Evolutionary conservation across 2,329 filamentous ascomycete species (phyloP), one percentile per base, ranked within the genome.

Genomic region (Botrytis paeoniae): DNA sequence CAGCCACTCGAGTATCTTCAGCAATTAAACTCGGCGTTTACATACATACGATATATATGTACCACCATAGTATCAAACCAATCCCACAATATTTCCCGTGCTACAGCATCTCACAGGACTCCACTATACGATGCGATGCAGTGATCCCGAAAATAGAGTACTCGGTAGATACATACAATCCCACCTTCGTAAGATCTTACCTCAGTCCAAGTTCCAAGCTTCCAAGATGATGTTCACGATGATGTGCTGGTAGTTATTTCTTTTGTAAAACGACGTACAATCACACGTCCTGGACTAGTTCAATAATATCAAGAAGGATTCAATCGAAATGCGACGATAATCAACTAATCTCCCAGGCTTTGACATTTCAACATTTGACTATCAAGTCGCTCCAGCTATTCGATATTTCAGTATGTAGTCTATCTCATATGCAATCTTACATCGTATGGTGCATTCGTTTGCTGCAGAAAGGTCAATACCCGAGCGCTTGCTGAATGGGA

Each of bases 21-120:
- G 37, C 35, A 69, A 69, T 69, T 69, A 69, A 57, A 41, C 65
- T 69, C 48, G 65, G 65, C 65, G 65, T 69, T 57, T 69, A 69
- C 37, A 69, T 57, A 69, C 65, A 69, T 68, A 43, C 22, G 18
- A 64, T 45, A 64, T 45, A 32, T 39, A 54, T 68, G 35, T 54
- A 54, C 45, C 16, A 16, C 64, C 32, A 41, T 57, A 32, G 35
- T 32, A 39, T 54, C 35, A 54, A 41, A 2, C 35, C 48, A 68
- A 68, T 68, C 35, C 35, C 65, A 41, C 39, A 68, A 35, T 29
- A 22, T 66, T 41, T 64, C 32, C 22, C 69, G n/a, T 61, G 22
- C 54, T 43, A 29, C 39, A 59, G 25, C 45, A 29, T 37, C 66
- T 57, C 48, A 39, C 25, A 20, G 25, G 39, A 45, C 68, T 63